Evolutionary conservation across 345 rosid species (phyloP).

Genomic region (Eucalyptus cladocalyx): DNA sequence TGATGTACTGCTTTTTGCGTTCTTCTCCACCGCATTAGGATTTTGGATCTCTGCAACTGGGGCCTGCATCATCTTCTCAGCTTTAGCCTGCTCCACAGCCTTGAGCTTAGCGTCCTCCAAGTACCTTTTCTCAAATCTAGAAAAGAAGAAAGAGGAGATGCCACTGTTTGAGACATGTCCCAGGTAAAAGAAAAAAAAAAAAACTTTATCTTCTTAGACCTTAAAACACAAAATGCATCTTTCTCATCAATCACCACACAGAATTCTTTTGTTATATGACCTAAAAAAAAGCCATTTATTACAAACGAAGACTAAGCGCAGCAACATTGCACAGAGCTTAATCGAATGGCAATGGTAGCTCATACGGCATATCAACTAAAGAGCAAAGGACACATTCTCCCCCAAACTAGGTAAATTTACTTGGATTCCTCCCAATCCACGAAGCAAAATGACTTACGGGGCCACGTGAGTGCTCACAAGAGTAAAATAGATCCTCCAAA

Average conservation of each 20-base stretch:
- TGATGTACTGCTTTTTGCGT: constrained; percentile 30
- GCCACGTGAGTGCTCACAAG: constrained; percentile 88
- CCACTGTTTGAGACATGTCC: not conserved
- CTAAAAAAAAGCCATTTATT: not conserved
- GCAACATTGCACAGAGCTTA: not conserved
- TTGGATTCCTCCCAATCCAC: not conserved
- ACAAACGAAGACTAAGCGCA: not conserved
- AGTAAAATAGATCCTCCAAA: constrained; percentile 93
- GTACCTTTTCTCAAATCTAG: constrained; percentile 62
- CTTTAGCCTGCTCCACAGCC: constrained; percentile 42
- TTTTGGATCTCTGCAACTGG: constrained; percentile 14
- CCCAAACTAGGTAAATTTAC: not conserved
- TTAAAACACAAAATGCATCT: not conserved
- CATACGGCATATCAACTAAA: not conserved
- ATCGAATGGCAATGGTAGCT: not conserved
- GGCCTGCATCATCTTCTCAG: constrained; percentile 31
- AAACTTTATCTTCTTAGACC: not conserved
- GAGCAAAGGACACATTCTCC: not conserved
- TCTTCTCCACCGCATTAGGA: constrained; percentile 25
- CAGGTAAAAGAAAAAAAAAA: not conserved
- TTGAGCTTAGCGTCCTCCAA: constrained; percentile 60
- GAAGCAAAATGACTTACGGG: constrained; percentile 33
- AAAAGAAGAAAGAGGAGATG: not conserved
- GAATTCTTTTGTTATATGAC: not conserved
- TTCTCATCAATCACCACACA: not conserved